These are phyloP conservation scores for Lepidium campestre DNA, from an alignment of 441 rosid genomes.

Conservation along the genomic window DNA sequence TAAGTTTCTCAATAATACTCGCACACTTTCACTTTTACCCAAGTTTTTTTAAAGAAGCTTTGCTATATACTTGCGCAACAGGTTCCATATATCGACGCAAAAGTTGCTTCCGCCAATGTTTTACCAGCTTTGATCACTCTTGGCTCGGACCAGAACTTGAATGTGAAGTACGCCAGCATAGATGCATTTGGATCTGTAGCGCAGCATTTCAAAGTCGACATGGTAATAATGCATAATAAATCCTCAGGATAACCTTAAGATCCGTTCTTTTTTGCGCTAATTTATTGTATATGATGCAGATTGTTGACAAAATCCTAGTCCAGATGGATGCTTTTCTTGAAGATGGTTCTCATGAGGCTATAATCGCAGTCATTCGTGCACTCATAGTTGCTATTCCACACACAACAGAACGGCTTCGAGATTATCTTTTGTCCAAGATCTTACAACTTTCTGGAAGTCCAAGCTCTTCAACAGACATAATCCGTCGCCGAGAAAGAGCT, in stretches of 20 bases:
- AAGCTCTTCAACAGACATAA: conserved; percentile 56
- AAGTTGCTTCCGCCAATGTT: conserved; percentile 75
- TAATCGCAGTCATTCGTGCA: conserved; percentile 84
- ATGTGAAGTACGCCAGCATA: conserved; percentile 92
- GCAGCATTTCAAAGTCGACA: conserved; percentile 88
- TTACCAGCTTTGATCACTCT: conserved; percentile 92
- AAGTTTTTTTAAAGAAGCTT: neutral
- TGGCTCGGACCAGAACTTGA: conserved; percentile 93
- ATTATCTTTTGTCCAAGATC: conserved; percentile 89
- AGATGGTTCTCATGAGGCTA: conserved; percentile 97
- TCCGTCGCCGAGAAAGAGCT: conserved; percentile 80
- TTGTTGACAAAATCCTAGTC: conserved; percentile 94
- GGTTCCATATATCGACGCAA: conserved; percentile 86
- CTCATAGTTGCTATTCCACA: conserved; percentile 86
- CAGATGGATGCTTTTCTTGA: conserved; percentile 99
- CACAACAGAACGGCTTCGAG: conserved; percentile 87
- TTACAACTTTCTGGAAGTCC: conserved; percentile 70
- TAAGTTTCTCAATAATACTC: conserved; percentile 37
- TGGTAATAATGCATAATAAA: conserved; percentile 38
- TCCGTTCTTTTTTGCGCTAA: neutral
- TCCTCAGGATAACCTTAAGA: neutral
- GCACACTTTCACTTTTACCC: conserved; percentile 3
- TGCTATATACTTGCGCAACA: conserved; percentile 25
- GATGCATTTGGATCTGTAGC: conserved; percentile 98
- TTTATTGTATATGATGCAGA: conserved; percentile 41